These are phyloP conservation scores for Camellia lanceoleosa DNA, from an alignment of 148 eudicot species.

Conservation along the genomic window DNA sequence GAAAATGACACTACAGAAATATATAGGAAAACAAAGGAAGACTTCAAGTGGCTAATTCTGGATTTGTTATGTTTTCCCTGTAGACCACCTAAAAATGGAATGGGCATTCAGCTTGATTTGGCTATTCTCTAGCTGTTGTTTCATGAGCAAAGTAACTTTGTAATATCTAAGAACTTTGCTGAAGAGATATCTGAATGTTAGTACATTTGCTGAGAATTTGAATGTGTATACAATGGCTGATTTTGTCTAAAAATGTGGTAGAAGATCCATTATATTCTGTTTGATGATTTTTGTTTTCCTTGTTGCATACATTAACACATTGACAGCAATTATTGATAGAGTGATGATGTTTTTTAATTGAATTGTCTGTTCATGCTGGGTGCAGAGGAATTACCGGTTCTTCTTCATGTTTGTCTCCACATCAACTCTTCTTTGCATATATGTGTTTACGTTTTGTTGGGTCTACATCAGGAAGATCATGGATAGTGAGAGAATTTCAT, in stretches of 20 bases:
- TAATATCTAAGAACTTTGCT: not conserved
- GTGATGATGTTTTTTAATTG: not conserved
- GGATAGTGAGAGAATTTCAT: constrained; percentile 28
- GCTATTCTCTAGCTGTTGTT: constrained; percentile 5
- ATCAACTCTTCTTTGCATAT: constrained; percentile 44
- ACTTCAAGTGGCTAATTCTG: not conserved
- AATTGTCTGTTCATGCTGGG: constrained; percentile 2
- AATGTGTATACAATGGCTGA: not conserved
- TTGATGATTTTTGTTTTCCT: not conserved
- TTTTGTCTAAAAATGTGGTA: not conserved
- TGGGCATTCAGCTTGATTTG: not conserved
- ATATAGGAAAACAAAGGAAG: no score
- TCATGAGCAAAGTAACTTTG: not conserved
- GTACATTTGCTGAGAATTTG: not conserved
- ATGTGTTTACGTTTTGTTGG: constrained; percentile 44
- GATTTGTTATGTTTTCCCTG: not conserved
- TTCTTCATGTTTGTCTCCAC: constrained; percentile 51
- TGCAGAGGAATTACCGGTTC: constrained; percentile 61
- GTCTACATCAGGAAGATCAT: constrained; percentile 32
- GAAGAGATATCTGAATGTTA: constrained; percentile 4
- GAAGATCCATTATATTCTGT: not conserved
- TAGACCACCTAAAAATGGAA: not conserved
- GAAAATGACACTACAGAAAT: not conserved
- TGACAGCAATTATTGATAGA: not conserved
- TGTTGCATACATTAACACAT: not conserved